Percentiles rank a stretch among this genome's conserved stretches.
These are phyloP conservation scores for Penicillium diatomitis DNA, from an alignment of 495 filamentous ascomycete genomes.

Conservation along the genomic window DNA sequence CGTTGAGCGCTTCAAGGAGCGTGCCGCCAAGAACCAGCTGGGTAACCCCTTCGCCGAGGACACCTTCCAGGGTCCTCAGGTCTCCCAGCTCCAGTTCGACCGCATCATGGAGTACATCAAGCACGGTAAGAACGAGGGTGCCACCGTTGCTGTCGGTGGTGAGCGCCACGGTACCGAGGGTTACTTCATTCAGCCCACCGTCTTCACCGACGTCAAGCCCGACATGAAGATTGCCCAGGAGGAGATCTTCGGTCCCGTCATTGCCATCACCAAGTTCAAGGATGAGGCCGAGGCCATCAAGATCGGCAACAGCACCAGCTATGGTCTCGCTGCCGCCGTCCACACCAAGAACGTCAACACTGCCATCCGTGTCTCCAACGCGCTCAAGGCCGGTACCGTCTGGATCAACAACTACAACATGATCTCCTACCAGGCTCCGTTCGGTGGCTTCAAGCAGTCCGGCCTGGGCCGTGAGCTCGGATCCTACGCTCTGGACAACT, in stretches of 20 bases:
- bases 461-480: slow-evolving; percentile 93
- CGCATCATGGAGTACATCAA: slow-evolving; percentile 98
- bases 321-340: slow-evolving; percentile 81
- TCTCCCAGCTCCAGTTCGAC: slow-evolving; percentile 91
- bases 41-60: slow-evolving; percentile 81
- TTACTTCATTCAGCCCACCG: slow-evolving; percentile 97
- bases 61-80: slow-evolving; percentile 97
- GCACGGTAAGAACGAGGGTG: slow-evolving; percentile 77
- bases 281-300: slow-evolving; percentile 76
- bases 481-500: slow-evolving; percentile 86
- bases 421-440: slow-evolving; percentile 72
- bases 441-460: slow-evolving; percentile 89
- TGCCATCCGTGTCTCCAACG: slow-evolving; percentile 78
- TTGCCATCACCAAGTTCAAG: slow-evolving; percentile 89
- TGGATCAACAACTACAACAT: slow-evolving; percentile 95
- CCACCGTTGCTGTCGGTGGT: slow-evolving; percentile 77
- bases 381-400: slow-evolving; percentile 74
- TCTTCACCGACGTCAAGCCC: slow-evolving; percentile 80
- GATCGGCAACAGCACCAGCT: slow-evolving; percentile 72
- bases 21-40: slow-evolving; percentile 72
- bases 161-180: slow-evolving; percentile 82
- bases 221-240: slow-evolving; percentile 99
- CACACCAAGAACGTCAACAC: slow-evolving; percentile 94
- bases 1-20: slow-evolving; percentile 75
- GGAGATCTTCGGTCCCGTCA: slow-evolving; percentile 96